These are phyloP conservation scores for Saccharum spontaneum DNA, from an alignment of 176 grass and related monocot species.

Conservation along the genomic window DNA sequence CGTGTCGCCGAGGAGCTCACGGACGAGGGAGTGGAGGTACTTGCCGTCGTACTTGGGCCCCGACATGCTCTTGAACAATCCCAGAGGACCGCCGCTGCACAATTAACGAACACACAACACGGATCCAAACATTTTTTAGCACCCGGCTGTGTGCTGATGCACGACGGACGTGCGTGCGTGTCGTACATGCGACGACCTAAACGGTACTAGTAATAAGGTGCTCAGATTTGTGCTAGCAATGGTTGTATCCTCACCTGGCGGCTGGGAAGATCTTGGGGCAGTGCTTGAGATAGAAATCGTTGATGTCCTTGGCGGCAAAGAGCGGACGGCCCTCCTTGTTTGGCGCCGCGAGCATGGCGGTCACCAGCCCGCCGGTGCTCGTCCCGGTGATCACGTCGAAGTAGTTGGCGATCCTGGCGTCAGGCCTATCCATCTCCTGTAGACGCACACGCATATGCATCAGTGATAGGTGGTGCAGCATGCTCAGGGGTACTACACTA, in stretches of 20 bases:
- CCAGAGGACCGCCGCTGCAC: not conserved
- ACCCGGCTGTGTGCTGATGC: too few relatives aligned
- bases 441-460: too few relatives aligned
- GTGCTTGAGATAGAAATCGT: constrained; percentile 38
- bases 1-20: constrained; percentile 14
- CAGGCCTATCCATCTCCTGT: not conserved
- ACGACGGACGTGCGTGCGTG: too few relatives aligned
- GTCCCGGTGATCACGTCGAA: constrained; percentile 83
- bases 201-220: too few relatives aligned
- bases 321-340: constrained; percentile 3
- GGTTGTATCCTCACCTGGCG: too few relatives aligned
- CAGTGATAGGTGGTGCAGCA: too few relatives aligned
- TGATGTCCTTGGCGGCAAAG: constrained; percentile 49
- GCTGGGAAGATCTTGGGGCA: constrained; percentile 39
- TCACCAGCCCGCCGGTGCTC: constrained; percentile 53
- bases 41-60: constrained; percentile 41
- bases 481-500: too few relatives aligned
- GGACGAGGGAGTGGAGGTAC: constrained; percentile 42
- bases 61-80: not conserved
- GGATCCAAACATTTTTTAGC: too few relatives aligned
- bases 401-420: constrained; percentile 47
- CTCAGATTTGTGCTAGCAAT: too few relatives aligned
- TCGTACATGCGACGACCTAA: too few relatives aligned
- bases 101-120: too few relatives aligned
- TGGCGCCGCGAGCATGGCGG: constrained; percentile 45